Evolutionary conservation across 192 early-diverging fungal genomes (phyloP), one percentile per base, ranked within the genome.

Genomic region (Neocallimastix lanati): DNA sequence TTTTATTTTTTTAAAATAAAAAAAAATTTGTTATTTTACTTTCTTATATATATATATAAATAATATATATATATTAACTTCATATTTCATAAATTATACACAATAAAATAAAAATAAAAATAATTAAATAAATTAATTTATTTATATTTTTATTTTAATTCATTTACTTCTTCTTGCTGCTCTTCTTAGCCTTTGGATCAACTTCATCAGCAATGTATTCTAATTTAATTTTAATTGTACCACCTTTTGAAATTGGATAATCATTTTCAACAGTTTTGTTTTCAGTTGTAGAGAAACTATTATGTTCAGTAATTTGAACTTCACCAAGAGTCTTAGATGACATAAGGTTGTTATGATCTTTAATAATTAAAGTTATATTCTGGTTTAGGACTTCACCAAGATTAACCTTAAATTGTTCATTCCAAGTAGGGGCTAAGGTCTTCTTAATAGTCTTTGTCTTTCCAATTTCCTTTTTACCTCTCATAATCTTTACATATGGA

Each of bases 401-500:
- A 76, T 13, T 77, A 76, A 86, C 58, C 28, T 82, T 81, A 15
- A 77, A 85, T 58, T 37, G 79, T 77, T 84, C 87, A 37, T 89
- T 90, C 90, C 91, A 94, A 78, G 76, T 80, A 14, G 93, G 94
- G 12, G 88, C 82, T 16, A 90, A 77, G 14, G 86, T 92, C 82
- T 93, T 93, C 85, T 94, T 94, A 77, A 90, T 86, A 11, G 88
- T 84, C 37, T 85, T 82, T 14, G 92, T 94, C 82, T 94, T 93
- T 82, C 40, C 40, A 50, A 50, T 50, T 21, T 21, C 16, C 6
- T 50, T 50, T 2, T 16, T 21, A 50, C 18, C 18, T 6, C 6
- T 78, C 28, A 28, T 37, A 33, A 93, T 90, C 40, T 90, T 87
- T 2, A 93, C 83, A 78, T 89, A 94, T 11, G 93, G 93, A 79